These are phyloP conservation scores for Hygrophila difformis DNA, from an alignment of 257 asterid species.

Conservation along the genomic window DNA sequence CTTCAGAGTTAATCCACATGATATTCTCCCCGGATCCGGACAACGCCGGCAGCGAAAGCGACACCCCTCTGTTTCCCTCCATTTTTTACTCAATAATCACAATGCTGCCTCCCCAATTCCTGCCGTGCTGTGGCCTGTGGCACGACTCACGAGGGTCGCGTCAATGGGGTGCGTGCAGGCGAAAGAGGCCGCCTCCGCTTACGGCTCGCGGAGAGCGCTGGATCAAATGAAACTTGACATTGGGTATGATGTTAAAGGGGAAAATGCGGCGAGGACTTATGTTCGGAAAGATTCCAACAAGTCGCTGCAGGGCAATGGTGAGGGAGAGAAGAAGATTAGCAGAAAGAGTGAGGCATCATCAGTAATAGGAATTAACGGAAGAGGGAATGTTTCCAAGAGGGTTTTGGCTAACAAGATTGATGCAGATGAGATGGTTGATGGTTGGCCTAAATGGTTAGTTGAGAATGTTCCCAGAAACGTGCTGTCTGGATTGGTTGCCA, in stretches of 20 bases:
- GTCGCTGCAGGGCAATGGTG: slow-evolving; percentile 1
- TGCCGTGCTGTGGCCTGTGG: too few relatives aligned
- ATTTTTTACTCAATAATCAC: slow-evolving; percentile 5
- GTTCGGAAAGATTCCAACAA: slow-evolving; percentile 7
- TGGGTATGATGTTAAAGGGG: slow-evolving; percentile 25
- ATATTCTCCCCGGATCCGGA: not conserved
- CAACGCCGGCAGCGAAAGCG: slow-evolving; percentile 19
- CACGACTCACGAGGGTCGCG: slow-evolving; percentile 20
- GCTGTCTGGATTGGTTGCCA: slow-evolving; percentile 45
- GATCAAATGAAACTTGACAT: slow-evolving; percentile 30
- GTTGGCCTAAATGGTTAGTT: slow-evolving; percentile 78
- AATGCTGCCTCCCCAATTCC: too few relatives aligned
- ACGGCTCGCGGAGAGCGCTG: slow-evolving; percentile 12
- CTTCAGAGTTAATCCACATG: slow-evolving; percentile 3
- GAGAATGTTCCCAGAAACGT: slow-evolving; percentile 38
- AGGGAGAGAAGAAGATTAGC: slow-evolving; percentile 18
- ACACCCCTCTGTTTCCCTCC: slow-evolving; percentile 16
- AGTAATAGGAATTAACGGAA: slow-evolving; percentile 16
- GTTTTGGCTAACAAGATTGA: slow-evolving; percentile 25
- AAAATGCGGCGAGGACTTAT: too few relatives aligned
- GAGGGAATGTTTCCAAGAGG: slow-evolving; percentile 21
- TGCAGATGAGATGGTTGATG: slow-evolving; percentile 41
- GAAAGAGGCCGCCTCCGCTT: slow-evolving; percentile 17
- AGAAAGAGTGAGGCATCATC: slow-evolving; percentile 23
- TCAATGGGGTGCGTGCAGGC: slow-evolving; percentile 60